Percentiles rank a stretch among this genome's conserved stretches.
phyloP scores from a whole-genome alignment of 1,139 yeast species.

The Protomyces lactucae-debilis region DNA sequence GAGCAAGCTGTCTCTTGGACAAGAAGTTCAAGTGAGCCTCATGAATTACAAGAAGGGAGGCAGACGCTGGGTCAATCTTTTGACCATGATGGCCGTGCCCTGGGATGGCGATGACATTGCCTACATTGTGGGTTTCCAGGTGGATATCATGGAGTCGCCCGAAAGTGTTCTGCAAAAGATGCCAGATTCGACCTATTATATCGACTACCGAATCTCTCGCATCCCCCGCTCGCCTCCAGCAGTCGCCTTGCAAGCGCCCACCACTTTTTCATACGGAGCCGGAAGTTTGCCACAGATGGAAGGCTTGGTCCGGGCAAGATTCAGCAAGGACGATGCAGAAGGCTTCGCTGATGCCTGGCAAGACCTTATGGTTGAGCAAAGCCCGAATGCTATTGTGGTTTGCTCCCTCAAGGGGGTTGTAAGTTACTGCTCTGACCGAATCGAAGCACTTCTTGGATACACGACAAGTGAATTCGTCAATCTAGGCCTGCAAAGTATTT shows the following conservation, averaged over 20 bases:
- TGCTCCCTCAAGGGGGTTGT: slow-evolving; percentile 28
- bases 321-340: not conserved
- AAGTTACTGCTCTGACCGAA: slow-evolving; percentile 23
- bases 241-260: not conserved
- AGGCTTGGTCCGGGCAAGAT: not conserved
- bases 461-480: slow-evolving; percentile 26
- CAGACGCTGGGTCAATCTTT: slow-evolving; percentile 28
- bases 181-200: not conserved
- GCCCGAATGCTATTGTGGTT: slow-evolving; percentile 26
- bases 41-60: slow-evolving; percentile 29
- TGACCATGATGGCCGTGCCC: slow-evolving; percentile 30
- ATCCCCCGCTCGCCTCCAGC: slow-evolving; percentile 2
- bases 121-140: slow-evolving; percentile 13
- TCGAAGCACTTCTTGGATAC: slow-evolving; percentile 23
- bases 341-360: not conserved
- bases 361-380: slow-evolving; percentile 15
- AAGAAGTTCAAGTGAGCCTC: slow-evolving; percentile 29
- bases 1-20: slow-evolving; percentile 20
- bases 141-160: slow-evolving; percentile 4
- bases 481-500: slow-evolving; percentile 9
- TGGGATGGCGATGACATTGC: slow-evolving; percentile 23
- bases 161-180: not conserved
- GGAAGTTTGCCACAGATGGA: not conserved
- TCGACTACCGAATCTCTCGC: not conserved
- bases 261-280: not conserved